Evolutionary conservation across 495 filamentous ascomycete genomes (phyloP).

Genomic region (Monascus purpureus): DNA sequence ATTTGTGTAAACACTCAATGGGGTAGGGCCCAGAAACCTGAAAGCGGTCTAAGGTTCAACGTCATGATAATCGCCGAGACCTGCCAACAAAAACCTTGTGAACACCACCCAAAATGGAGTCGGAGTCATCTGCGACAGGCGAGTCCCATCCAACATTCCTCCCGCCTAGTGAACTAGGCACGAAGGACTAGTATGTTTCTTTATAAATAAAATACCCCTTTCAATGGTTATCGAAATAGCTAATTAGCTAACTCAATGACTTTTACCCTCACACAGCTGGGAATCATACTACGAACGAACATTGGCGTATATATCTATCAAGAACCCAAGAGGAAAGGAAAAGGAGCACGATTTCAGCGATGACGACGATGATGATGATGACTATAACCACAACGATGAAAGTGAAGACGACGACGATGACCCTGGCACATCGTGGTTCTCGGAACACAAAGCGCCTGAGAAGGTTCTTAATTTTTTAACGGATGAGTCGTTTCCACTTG

Average conservation of each 20-base stretch:
- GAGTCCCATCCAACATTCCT: slow-evolving; percentile 26
- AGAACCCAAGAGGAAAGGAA: background rate
- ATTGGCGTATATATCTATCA: slow-evolving; percentile 22
- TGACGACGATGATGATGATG: slow-evolving; percentile 6
- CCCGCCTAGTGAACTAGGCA: slow-evolving; percentile 37
- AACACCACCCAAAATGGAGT: background rate
- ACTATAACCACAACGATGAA: slow-evolving; percentile 2
- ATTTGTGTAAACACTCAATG: too few relatives aligned
- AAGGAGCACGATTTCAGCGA: slow-evolving; percentile 4
- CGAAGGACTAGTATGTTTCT: slow-evolving; percentile 37
- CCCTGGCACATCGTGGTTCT: slow-evolving; percentile 40
- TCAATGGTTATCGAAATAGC: too few relatives aligned
- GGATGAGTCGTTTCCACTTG: slow-evolving; percentile 19
- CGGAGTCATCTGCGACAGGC: background rate
- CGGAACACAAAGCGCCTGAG: slow-evolving; percentile 34
- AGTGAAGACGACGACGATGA: slow-evolving; percentile 28
- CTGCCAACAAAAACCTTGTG: too few relatives aligned
- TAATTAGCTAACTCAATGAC: slow-evolving; percentile 4
- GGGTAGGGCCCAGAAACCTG: too few relatives aligned
- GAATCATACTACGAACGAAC: slow-evolving; percentile 34
- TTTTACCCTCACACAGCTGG: slow-evolving; percentile 24
- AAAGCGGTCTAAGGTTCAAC: too few relatives aligned
- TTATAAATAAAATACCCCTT: background rate
- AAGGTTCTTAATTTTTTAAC: slow-evolving; percentile 34
- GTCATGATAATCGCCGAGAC: too few relatives aligned